Percentiles rank a stretch among this genome's conserved stretches.
These are phyloP conservation scores for Cenchrus purpureus DNA, from an alignment of 176 grass and related monocot species.

Conservation along the genomic window DNA sequence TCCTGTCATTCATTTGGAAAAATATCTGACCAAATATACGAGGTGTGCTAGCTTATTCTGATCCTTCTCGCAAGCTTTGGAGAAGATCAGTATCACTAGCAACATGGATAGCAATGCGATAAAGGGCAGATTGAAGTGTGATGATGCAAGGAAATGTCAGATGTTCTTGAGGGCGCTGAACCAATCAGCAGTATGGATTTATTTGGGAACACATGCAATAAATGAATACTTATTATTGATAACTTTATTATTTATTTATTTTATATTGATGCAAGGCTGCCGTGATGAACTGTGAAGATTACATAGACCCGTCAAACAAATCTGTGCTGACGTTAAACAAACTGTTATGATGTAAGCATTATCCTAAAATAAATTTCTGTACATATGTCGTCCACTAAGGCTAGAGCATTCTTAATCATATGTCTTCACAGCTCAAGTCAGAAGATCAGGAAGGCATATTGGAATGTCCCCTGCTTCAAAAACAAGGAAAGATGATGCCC, in stretches of 20 bases:
- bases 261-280: neutral
- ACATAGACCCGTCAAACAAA: neutral
- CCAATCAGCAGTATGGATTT: no score
- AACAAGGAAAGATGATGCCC: neutral
- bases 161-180: no score
- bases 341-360: neutral
- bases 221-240: neutral
- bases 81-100: neutral
- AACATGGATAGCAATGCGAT: neutral
- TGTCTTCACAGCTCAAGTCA: neutral
- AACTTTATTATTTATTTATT: neutral
- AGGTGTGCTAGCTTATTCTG: neutral
- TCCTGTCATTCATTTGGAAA: neutral
- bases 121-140: no score
- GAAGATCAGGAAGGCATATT: neutral
- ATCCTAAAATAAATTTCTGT: no score
- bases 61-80: neutral
- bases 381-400: neutral
- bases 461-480: neutral
- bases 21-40: conserved; percentile 16
- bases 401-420: no score
- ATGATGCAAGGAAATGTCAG: no score
- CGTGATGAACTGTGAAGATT: neutral
- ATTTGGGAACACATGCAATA: no score
- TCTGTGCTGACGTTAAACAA: neutral